Evolutionary conservation across 2,329 filamentous ascomycete genomes (phyloP), one percentile per base, ranked within the genome.

Genomic region (Aspergillus candidus): DNA sequence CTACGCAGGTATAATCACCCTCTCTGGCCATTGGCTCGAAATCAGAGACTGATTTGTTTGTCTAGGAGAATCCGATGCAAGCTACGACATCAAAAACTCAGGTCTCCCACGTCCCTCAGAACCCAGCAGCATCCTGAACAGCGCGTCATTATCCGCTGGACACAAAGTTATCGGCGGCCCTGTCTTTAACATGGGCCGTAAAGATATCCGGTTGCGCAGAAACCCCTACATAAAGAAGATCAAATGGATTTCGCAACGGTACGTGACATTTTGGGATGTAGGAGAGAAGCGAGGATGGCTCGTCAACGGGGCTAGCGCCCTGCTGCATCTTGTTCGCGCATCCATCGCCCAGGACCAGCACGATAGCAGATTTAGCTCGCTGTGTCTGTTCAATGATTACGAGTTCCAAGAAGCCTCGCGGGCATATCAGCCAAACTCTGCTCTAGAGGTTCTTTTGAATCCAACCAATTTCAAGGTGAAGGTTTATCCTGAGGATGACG

Each of bases 201-300:
- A 38, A 13, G 36, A 38, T 31, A 38, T 38, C 6, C 36, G 18
- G 1, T 10, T 38, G 11, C 15, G 36, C 13, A n/a, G 36, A 12
- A 29, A 38, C 31, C 22, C 22, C 22, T 38, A 38, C 18, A 12
- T 38, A n/a, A 40, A 14, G 12, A 40, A 34, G 31, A 40, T 40
- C 30, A 40, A 22, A 33, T 40, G 38, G 38, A 18, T 40, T 12
- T 32, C 29, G 12, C 13, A 40, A n/a, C 15, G 11, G 12, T 40
- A 40, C 17, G 34, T 40, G 4, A 40, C 13, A 11, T 18, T 40
- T 4, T 40, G 38, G 38, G 38, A 40, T 22, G n/a, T 22, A 15
- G 32, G 18, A 18, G 31, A 40, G 31, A 18, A 40, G 27, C 18
- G 31, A 18, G 38, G 38, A 3, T 40, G 38, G 38, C 30, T 40